Evolutionary conservation across 2,329 filamentous ascomycete genomes (phyloP), one percentile per base, ranked within the genome.

Genomic region (Grosmannia clavigera): DNA sequence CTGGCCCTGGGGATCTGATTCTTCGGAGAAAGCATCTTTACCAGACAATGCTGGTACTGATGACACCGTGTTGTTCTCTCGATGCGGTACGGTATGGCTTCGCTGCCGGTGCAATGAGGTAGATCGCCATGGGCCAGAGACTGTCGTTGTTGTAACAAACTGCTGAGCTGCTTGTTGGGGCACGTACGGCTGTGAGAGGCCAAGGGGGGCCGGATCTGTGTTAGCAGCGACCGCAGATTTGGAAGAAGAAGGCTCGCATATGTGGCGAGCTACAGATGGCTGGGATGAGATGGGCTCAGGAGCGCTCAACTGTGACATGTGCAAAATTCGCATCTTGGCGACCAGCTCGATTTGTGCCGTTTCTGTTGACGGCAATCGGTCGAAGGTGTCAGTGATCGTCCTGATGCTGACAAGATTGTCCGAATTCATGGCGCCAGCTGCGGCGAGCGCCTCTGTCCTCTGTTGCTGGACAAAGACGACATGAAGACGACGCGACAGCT

Each of bases 401-500:
- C 55, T 43, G 55, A 10, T 33, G 51, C 12, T 16, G 50, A 31
- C 19, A 43, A 22, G 25, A n/a, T 22, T 38, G 40, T 14, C 25
- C 22, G 22, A 5, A 10, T 5, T 27, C 11, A 12, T 38, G 16
- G 5, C 14, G 11, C 10, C 16, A 19, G 53, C 33, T 11, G 38
- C 25, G 25, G 46, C 29, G 12, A n/a, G 48, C 12, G 40, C 22
- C 12, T 31, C 60, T 29, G 25, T n/a, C 25, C n/a, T 69, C 61
- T 78, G 78, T 62, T 79, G 78, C 61, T 83, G 75, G 5, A 73
- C 74, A 16, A 81, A 70, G 22, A 84, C 77, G 12, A 75, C 64
- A 56, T 74, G 73, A 29, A 85, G 73, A 22, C 81, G 77, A 38
- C 77, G 74, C 12, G 76, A 74, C 33, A 85, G 70, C 60, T 85